Conservation (phyloP, 2,329 filamentous ascomycete species). For the Trichoderma endophyticum region DNA sequence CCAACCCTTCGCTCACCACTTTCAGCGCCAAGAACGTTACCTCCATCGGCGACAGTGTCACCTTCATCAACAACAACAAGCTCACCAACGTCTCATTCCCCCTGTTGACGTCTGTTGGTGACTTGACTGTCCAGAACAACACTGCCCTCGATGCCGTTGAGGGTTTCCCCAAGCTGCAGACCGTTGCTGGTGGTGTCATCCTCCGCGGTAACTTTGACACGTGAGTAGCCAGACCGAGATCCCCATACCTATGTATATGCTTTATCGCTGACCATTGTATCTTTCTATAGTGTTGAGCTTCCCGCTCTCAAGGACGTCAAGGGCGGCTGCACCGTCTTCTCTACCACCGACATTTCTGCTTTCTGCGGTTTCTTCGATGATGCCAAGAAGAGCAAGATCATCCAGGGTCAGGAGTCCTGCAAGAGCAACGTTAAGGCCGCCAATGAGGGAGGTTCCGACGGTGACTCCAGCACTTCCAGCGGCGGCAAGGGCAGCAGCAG, state of each 20-base stretch:
- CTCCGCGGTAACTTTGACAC: conserved; percentile 79
- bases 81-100: conserved; percentile 75
- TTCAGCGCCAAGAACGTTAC: conserved; percentile 70
- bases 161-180: conserved; percentile 65
- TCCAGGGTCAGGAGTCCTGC: conserved; percentile 47
- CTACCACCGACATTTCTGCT: conserved; percentile 57
- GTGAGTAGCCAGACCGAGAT: conserved; percentile 53
- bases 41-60: conserved; percentile 52
- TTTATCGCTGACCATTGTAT: neutral
- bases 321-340: conserved; percentile 69
- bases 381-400: conserved; percentile 35
- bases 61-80: conserved; percentile 60
- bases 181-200: conserved; percentile 76
- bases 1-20: conserved; percentile 62
- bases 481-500: conserved; percentile 21
- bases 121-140: conserved; percentile 89
- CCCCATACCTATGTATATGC: neutral
- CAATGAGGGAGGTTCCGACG: conserved; percentile 44
- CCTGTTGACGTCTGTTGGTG: conserved; percentile 60
- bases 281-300: conserved; percentile 61
- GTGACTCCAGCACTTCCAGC: conserved; percentile 28
- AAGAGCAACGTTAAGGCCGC: conserved; percentile 49
- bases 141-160: conserved; percentile 63
- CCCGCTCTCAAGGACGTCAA: conserved; percentile 64
- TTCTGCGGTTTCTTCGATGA: conserved; percentile 54